Evolutionary conservation across 306 rosid species (phyloP).

Genomic region (Myrica gale): DNA sequence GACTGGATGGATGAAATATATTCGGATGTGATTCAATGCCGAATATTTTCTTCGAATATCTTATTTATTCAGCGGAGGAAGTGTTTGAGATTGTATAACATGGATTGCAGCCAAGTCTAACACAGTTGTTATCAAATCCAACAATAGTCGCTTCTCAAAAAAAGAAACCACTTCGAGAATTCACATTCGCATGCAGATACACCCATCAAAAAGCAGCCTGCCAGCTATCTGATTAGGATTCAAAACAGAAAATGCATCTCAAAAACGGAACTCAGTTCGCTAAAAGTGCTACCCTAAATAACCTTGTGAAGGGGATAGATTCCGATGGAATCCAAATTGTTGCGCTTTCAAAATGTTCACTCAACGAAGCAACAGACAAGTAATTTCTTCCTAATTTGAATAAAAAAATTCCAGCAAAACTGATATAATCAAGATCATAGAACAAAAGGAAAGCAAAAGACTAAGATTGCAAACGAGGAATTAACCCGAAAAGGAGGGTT

Average conservation of each 20-base stretch:
- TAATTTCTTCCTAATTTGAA: neutral
- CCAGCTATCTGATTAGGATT: neutral
- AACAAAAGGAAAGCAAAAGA: neutral
- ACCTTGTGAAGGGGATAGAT: no score
- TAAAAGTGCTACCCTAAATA: no score
- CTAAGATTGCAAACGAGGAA: slow-evolving; percentile 4
- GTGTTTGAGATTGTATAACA: neutral
- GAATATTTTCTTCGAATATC: no score
- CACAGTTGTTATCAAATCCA: neutral
- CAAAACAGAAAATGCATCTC: neutral
- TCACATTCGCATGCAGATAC: neutral
- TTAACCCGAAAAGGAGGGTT: slow-evolving; percentile 45
- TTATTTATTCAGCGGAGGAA: neutral
- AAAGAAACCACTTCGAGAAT: neutral
- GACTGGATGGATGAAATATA: neutral
- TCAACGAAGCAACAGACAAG: neutral
- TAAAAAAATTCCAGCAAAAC: neutral
- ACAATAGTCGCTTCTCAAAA: neutral
- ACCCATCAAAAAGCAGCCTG: neutral
- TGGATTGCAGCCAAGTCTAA: neutral
- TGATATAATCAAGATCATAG: slow-evolving; percentile 2
- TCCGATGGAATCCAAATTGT: neutral
- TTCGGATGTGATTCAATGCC: neutral
- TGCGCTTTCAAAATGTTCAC: neutral
- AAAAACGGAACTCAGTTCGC: neutral